These are phyloP conservation scores for Aspergillus carbonarius DNA, from an alignment of 2,329 filamentous ascomycete genomes.

Conservation along the genomic window DNA sequence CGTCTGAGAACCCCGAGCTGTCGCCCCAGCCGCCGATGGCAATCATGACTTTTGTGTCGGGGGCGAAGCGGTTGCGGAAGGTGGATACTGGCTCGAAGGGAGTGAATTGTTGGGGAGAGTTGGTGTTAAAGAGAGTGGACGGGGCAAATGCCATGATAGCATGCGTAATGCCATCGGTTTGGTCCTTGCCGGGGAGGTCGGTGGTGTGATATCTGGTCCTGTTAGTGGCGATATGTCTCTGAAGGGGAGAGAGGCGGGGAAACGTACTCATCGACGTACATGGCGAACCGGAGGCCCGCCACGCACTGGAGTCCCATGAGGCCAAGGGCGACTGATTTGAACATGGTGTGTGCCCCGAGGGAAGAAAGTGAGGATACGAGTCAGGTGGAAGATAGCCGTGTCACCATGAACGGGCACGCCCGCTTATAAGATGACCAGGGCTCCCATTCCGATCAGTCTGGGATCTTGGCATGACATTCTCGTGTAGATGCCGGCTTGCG, in stretches of 20 bases:
- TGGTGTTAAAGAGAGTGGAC: conserved; percentile 51
- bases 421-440: no score
- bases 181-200: conserved; percentile 32
- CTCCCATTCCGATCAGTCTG: neutral
- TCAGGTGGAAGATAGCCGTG: no score
- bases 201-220: conserved; percentile 42
- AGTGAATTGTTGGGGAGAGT: conserved; percentile 45
- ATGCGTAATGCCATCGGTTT: conserved; percentile 52
- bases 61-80: conserved; percentile 54
- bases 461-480: neutral
- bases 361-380: no score
- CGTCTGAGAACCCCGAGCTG: conserved; percentile 60
- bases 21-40: conserved; percentile 77
- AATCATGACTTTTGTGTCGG: conserved; percentile 63
- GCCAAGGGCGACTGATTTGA: conserved; percentile 28
- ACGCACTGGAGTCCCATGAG: conserved; percentile 33
- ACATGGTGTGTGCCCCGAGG: conserved; percentile 17
- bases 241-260: neutral
- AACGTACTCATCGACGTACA: conserved; percentile 52
- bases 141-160: conserved; percentile 58
- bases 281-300: conserved; percentile 35
- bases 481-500: neutral
- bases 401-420: no score
- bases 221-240: conserved; percentile 6
- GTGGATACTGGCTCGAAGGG: conserved; percentile 56